Conservation (phyloP, 331 rosid genomes). For the Pyrus hybrid region DNA sequence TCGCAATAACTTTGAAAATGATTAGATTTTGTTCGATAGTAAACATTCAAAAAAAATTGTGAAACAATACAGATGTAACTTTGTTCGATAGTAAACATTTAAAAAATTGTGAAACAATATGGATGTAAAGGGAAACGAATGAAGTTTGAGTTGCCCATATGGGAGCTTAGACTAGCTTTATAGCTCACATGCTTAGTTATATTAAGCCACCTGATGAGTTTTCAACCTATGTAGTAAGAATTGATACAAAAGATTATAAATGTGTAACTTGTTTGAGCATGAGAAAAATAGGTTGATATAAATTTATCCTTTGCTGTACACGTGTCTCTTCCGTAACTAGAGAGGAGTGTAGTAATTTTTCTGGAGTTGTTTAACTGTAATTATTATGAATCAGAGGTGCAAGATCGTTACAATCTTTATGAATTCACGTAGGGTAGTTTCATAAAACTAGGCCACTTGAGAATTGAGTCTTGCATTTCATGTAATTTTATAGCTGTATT, state of each 20-base stretch:
- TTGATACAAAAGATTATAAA: not conserved
- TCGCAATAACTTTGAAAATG: not conserved
- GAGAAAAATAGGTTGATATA: not conserved
- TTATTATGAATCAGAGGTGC: not conserved
- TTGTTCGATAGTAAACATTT: too few relatives aligned
- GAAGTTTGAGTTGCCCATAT: not conserved
- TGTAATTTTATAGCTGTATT: not conserved
- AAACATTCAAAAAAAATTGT: not conserved
- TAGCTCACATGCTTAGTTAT: not conserved
- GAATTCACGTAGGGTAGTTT: not conserved
- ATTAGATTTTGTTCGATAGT: not conserved
- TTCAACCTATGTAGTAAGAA: not conserved
- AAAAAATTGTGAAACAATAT: too few relatives aligned
- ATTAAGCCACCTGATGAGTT: not conserved
- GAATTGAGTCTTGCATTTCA: not conserved
- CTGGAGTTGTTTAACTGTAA: not conserved
- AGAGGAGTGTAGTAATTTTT: not conserved
- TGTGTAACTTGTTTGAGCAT: not conserved
- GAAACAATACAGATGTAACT: not conserved
- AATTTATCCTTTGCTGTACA: not conserved
- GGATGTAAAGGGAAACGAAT: not conserved
- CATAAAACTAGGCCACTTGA: conserved; percentile 3
- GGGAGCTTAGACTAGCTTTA: not conserved
- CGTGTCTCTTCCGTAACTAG: not conserved
- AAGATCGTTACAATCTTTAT: not conserved